Conservation (phyloP, 192 early-diverging fungal genomes). For the Coemansia reversa region DNA sequence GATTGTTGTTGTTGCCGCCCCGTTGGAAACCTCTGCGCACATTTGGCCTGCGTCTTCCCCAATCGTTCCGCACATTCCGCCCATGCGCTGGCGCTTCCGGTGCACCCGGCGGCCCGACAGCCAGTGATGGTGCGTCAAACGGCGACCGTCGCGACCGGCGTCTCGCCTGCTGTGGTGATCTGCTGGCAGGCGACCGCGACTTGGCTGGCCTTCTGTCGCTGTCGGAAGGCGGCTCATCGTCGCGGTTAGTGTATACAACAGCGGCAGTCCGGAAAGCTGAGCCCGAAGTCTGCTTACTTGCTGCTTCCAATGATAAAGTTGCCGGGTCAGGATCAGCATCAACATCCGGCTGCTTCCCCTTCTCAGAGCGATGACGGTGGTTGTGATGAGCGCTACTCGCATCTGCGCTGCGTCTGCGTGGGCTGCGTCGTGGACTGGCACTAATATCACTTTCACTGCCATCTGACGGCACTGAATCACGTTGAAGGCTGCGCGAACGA, state of each 20-base stretch:
- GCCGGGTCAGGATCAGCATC: conserved; percentile 10
- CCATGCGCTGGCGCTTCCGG: too few species aligned
- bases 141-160: too few species aligned
- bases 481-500: neutral
- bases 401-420: conserved; percentile 6
- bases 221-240: conserved; percentile 13
- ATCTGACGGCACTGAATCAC: neutral
- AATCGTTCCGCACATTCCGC: too few species aligned
- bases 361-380: neutral
- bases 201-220: neutral
- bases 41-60: neutral
- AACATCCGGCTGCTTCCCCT: conserved; percentile 6
- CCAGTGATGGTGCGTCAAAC: too few species aligned
- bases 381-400: too few species aligned
- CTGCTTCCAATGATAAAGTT: conserved; percentile 31
- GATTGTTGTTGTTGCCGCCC: conserved; percentile 5
- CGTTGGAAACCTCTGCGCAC: neutral
- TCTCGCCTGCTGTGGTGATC: neutral
- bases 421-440: conserved; percentile 4
- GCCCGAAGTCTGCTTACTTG: conserved; percentile 23
- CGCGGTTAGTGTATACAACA: conserved; percentile 21
- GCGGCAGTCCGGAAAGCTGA: conserved; percentile 42
- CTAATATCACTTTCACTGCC: conserved; percentile 9
- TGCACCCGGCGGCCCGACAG: too few species aligned
- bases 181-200: neutral